Conservation (phyloP, 129 eudicot genomes). For the Kitagawia praeruptora region DNA sequence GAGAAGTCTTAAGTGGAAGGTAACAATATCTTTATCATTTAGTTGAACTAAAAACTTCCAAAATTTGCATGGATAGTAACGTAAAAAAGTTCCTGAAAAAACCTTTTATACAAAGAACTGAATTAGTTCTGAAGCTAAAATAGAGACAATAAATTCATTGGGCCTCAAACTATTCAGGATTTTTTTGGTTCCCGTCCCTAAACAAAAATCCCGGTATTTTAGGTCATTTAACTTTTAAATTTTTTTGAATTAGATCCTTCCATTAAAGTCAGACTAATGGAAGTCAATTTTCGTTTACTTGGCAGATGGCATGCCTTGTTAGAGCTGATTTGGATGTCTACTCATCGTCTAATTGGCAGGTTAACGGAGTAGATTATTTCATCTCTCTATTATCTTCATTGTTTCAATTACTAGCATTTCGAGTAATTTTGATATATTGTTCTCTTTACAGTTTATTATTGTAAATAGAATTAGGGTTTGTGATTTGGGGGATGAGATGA, state of each 20-base stretch:
- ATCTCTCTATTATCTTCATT: not conserved
- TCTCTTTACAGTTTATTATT: not conserved
- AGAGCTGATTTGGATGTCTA: not conserved
- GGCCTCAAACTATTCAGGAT: not conserved
- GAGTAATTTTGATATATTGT: not conserved
- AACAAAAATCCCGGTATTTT: not conserved
- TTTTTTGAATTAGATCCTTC: not conserved
- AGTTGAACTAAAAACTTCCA: not conserved
- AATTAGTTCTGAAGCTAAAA: not conserved
- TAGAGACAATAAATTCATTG: not conserved
- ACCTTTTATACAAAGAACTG: not conserved
- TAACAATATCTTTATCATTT: not conserved
- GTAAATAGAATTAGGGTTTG: not conserved
- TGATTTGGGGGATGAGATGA: not conserved
- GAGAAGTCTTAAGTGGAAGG: not conserved
- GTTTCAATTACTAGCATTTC: not conserved
- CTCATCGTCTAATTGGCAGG: not conserved
- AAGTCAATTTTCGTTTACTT: not conserved
- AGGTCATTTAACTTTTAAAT: not conserved
- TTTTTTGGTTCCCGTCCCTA: not conserved
- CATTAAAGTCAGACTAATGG: not conserved
- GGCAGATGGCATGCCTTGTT: not conserved
- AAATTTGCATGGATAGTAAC: not conserved
- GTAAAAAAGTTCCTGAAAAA: not conserved
- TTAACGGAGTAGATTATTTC: not conserved